A percentile compares a stretch with the other conserved stretches of the same genome.
These are phyloP conservation scores for Aspergillus phoenicis DNA, from an alignment of 2,329 filamentous ascomycete genomes.

Conservation along the genomic window DNA sequence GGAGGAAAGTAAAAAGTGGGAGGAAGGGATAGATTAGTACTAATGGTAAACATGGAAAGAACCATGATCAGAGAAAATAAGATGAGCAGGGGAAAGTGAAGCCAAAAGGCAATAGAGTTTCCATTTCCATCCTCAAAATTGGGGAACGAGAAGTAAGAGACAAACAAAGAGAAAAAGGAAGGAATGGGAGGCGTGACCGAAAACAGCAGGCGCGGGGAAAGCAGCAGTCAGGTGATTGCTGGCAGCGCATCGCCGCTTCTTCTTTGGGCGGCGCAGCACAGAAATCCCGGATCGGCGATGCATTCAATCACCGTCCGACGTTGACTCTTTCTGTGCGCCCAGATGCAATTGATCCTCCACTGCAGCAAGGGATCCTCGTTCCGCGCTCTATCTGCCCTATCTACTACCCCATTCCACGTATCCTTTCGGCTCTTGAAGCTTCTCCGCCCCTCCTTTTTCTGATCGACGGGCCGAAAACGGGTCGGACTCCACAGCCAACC, in stretches of 20 bases:
- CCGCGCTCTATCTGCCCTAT: background rate
- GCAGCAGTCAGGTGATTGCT: conserved; percentile 27
- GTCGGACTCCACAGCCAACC: conserved; percentile 10
- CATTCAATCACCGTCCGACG: background rate
- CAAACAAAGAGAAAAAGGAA: background rate
- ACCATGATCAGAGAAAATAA: background rate
- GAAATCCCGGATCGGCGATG: background rate
- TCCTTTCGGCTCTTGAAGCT: background rate
- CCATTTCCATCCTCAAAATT: background rate
- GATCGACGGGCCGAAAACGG: conserved; percentile 11
- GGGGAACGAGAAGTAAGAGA: background rate
- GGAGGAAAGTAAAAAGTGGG: background rate
- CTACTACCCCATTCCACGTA: background rate
- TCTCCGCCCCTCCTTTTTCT: background rate
- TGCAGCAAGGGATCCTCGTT: background rate
- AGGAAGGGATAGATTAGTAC: background rate
- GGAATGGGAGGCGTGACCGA: background rate
- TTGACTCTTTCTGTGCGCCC: background rate
- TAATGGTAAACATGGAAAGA: background rate
- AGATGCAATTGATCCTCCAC: background rate
- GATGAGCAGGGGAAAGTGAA: background rate
- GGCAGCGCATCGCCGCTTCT: background rate
- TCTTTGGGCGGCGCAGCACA: background rate
- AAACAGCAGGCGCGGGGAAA: conserved; percentile 21
- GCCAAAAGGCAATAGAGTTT: background rate